These are phyloP conservation scores for Pseudomonodictys pantanalensis DNA, from an alignment of 495 filamentous ascomycete species.

Conservation along the genomic window DNA sequence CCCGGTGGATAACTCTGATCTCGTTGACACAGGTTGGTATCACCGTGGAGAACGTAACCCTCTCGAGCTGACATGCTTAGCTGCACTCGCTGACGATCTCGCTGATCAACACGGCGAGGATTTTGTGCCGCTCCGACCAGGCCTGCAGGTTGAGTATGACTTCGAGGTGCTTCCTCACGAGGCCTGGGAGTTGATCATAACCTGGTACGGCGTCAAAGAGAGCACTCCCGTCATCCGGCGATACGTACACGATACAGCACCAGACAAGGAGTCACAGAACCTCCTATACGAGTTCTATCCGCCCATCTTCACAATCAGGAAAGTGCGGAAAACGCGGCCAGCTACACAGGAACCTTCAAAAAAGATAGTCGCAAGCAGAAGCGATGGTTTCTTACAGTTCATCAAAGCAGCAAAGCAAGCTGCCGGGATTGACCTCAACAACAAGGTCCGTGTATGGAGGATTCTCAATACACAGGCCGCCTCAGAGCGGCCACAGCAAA, in stretches of 20 bases:
- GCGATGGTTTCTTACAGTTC: constrained; percentile 66
- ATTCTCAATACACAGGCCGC: constrained; percentile 50
- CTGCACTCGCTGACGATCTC: constrained; percentile 36
- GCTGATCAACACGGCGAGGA: constrained; percentile 54
- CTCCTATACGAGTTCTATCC: constrained; percentile 81
- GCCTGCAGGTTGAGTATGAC: constrained; percentile 60
- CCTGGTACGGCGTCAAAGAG: constrained; percentile 74
- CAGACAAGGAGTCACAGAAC: constrained; percentile 53
- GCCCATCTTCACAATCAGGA: constrained; percentile 81
- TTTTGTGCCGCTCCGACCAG: constrained; percentile 75
- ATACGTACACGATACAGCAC: constrained; percentile 69
- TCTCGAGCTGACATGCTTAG: constrained; percentile 2
- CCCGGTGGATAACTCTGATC: constrained; percentile 78
- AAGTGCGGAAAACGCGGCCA: constrained; percentile 63
- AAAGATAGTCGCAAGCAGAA: constrained; percentile 65
- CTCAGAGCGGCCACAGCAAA: constrained; percentile 33
- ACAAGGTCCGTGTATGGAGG: constrained; percentile 78
- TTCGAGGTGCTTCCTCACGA: constrained; percentile 74
- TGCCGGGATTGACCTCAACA: constrained; percentile 59
- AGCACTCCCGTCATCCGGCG: constrained; percentile 72
- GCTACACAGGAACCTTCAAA: constrained; percentile 51
- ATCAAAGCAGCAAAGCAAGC: constrained; percentile 67
- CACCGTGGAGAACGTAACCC: not conserved
- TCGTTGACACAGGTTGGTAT: constrained; percentile 35
- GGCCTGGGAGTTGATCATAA: constrained; percentile 76